Conservation (phyloP, 2,329 filamentous ascomycete genomes). For the Sarocladiaceae sp. region DNA sequence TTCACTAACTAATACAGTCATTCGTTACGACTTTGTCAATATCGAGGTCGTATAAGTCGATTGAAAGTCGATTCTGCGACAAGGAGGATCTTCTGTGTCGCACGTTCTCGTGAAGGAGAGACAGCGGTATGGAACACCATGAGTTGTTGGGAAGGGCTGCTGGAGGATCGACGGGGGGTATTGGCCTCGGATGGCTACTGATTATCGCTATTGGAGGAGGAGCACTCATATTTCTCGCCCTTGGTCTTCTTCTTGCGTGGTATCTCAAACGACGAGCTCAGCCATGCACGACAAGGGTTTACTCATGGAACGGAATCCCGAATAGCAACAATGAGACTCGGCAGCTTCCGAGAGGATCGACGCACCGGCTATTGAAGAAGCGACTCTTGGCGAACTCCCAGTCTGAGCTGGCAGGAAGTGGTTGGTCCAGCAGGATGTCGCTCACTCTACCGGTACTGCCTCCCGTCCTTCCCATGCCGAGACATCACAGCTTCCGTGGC, state of each 20-base stretch:
- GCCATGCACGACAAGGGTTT: slow-evolving; percentile 20
- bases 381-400: slow-evolving; percentile 17
- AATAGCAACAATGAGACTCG: neutral
- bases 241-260: slow-evolving; percentile 40
- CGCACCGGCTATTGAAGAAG: slow-evolving; percentile 26
- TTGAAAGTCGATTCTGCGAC: no score
- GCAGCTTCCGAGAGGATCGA: slow-evolving; percentile 20
- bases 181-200: slow-evolving; percentile 35
- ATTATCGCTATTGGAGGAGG: slow-evolving; percentile 45
- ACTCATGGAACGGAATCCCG: slow-evolving; percentile 15
- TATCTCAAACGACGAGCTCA: slow-evolving; percentile 20
- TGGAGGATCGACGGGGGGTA: slow-evolving; percentile 13
- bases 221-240: slow-evolving; percentile 35
- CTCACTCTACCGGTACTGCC: slow-evolving; percentile 12
- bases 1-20: slow-evolving; percentile 3
- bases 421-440: slow-evolving; percentile 10
- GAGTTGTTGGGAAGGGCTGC: neutral
- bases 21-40: neutral
- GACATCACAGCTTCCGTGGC: slow-evolving; percentile 11
- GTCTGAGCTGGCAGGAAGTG: slow-evolving; percentile 22
- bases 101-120: neutral
- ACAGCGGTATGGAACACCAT: neutral
- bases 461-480: neutral
- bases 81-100: neutral
- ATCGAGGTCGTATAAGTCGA: no score